These are phyloP conservation scores for Morella rubra DNA, from an alignment of 306 rosid species.

Conservation along the genomic window DNA sequence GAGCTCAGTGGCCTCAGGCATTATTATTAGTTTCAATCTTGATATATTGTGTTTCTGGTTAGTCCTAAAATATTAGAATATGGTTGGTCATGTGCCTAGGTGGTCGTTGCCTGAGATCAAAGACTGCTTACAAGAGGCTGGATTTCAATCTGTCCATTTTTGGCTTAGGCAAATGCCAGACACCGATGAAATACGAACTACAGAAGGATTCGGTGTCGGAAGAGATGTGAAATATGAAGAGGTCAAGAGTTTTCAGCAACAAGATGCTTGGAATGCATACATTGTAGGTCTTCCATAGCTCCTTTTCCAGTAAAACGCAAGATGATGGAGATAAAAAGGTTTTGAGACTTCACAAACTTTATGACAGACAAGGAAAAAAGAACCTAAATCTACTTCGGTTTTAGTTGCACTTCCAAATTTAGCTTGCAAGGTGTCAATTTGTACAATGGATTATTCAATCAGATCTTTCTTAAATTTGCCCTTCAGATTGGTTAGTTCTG, in stretches of 20 bases:
- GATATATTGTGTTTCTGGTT: constrained; percentile 11
- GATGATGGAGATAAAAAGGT: background rate
- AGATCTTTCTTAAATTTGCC: no score
- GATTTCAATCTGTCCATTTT: constrained; percentile 74
- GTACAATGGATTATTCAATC: no score
- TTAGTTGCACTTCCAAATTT: constrained; percentile 6
- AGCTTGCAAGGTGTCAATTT: no score
- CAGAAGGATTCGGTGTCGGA: constrained; percentile 68
- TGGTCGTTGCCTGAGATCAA: constrained; percentile 94
- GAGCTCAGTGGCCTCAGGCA: constrained; percentile 8
- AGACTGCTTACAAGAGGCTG: constrained; percentile 91
- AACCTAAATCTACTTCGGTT: background rate
- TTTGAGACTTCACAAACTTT: background rate
- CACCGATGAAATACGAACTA: constrained; percentile 45
- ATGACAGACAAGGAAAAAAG: background rate
- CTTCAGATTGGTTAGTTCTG: no score
- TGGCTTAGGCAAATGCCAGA: constrained; percentile 86
- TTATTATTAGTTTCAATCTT: background rate
- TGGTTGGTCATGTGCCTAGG: constrained; percentile 45
- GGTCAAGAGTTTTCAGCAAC: constrained; percentile 63
- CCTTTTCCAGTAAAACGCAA: background rate
- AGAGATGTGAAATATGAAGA: constrained; percentile 77
- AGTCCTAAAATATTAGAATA: constrained; percentile 20
- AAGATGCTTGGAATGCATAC: constrained; percentile 92
- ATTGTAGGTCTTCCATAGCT: constrained; percentile 72